Evolutionary conservation across 2,329 filamentous ascomycete genomes (phyloP).

Genomic region (Penicillium rolfsii): DNA sequence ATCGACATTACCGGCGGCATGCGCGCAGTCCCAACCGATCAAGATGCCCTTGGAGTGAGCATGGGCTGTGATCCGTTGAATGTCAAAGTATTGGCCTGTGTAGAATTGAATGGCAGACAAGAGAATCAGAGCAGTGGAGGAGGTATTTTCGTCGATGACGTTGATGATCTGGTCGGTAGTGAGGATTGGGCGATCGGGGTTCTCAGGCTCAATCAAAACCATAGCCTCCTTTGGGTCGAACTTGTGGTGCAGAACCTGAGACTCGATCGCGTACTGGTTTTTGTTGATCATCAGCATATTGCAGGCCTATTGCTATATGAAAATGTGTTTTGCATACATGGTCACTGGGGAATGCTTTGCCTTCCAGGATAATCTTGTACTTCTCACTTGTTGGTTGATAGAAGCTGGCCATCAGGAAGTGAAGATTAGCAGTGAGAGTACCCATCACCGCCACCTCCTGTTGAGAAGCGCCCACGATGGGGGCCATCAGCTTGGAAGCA

Average conservation of each 20-base stretch:
- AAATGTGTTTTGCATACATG: conserved; percentile 56
- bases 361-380: conserved; percentile 85
- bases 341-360: conserved; percentile 87
- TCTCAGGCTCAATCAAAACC: conserved; percentile 70
- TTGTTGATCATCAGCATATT: conserved; percentile 12
- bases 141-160: conserved; percentile 73
- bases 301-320: background rate
- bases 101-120: conserved; percentile 92
- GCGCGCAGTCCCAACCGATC: conserved; percentile 87
- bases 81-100: conserved; percentile 86
- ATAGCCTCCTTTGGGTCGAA: conserved; percentile 69
- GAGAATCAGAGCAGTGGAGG: conserved; percentile 73
- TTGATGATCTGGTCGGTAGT: conserved; percentile 71
- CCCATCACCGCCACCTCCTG: conserved; percentile 87
- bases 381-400: conserved; percentile 68
- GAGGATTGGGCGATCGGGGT: conserved; percentile 59
- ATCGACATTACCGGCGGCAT: conserved; percentile 82
- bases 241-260: conserved; percentile 73
- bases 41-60: conserved; percentile 71
- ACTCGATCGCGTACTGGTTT: conserved; percentile 75
- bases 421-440: conserved; percentile 78
- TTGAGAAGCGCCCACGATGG: conserved; percentile 72
- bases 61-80: conserved; percentile 74
- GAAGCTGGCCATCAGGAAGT: conserved; percentile 82
- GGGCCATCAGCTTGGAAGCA: conserved; percentile 69